Base-by-base conservation (phyloP, 306 rosid species). In the Prunus persica region DNA sequence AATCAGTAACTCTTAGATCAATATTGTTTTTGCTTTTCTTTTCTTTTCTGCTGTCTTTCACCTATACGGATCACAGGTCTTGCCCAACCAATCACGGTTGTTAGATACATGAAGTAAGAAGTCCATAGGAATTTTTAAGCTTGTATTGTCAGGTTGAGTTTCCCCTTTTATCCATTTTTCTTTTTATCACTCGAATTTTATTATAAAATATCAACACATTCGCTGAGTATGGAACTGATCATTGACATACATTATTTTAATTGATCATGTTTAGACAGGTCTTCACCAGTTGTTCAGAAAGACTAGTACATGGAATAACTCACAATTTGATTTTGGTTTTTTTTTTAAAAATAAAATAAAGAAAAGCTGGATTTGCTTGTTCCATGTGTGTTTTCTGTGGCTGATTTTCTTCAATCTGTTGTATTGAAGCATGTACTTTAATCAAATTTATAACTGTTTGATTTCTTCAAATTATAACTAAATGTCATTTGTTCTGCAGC, bases 401-500 rank as follows among this genome's bases (percentile, higher is more conserved):
- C 14, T 69, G 15, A 11, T 24, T 68, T 67, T 47, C 55, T 14
- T 14, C 34, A 68, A 49, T 69, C 24, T 69, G 8, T 16, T 47
- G 45, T 7, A 12, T 18, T 22, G 0, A 19, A 54, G 25, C 28
- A 14, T 67, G 2, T 45, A 38, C 56, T 47, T 45, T 43, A 67
- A n/a, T 67, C n/a, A 43, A 16, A 22, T 43, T 67, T 67, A 43
- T 22, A 3, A 19, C 8, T 50, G 6, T 41, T 30, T 67, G 51
- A 10, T 43, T 27, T 73, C 25, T 57, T 56, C 11, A 14, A 0
- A 49, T 50, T 38, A 4, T 12, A 22, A 34, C 22, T 47, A 10
- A 63, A 6, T 30, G 1, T 45, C 4, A 13, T 60, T 32, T 22
- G 75, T 28, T 69, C 18, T 16, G 16, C 64, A 94, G 98, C 98